Base-by-base conservation (phyloP, 768 basidiomycete species). In the Mycena vitilis region DNA sequence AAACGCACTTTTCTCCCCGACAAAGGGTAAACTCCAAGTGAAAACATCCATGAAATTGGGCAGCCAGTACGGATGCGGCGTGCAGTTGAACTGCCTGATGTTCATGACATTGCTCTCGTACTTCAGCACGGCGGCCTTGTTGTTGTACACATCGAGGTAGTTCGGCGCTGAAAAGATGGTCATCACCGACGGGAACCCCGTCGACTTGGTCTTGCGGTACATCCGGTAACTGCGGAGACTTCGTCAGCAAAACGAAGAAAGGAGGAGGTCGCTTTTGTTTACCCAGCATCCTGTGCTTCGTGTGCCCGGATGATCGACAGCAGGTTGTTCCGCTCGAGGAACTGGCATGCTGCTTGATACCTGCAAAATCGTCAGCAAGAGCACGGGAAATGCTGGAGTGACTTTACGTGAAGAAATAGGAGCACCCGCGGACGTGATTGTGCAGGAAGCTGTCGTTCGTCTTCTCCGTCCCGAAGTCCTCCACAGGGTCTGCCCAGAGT, bases 21-120 rank as follows among this genome's bases (percentile, higher is more conserved):
- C 98, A 75, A 99, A 99, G 0, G 98, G 98, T 66, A 99, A 80
- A 84, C 92, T 94, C 98, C 98, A 99, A 0, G 98, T 98, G 77
- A 99, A 99, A 25, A 96, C 96, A 74, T 99, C 97, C 96, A 99
- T 98, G 76, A 99, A 99, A 80, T 99, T 99, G 5, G 98, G 98
- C 61, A 99, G 83, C 97, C 97, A 99, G 78, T 98, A 99, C 10
- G 92, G 92, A 74, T 98, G 96, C 15, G 96, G 96, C 2, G 92
- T 94, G 79, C 94, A 95, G 81, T 98, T 98, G 83, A 98, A 99
- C 77, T 99, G 97, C 52, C 96, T 89, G 74, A 98, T 98, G 80
- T 98, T 98, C 91, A 98, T 94, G 62, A 97, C 96, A 76, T 99
- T 99, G 78, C 94, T 95, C 82, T 99, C 98, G 76, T 99, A 99